Percentiles rank a stretch among this genome's conserved stretches.
Evolutionary conservation across 192 early-diverging fungal genomes (phyloP).

Genomic region (Coemansia sp.): DNA sequence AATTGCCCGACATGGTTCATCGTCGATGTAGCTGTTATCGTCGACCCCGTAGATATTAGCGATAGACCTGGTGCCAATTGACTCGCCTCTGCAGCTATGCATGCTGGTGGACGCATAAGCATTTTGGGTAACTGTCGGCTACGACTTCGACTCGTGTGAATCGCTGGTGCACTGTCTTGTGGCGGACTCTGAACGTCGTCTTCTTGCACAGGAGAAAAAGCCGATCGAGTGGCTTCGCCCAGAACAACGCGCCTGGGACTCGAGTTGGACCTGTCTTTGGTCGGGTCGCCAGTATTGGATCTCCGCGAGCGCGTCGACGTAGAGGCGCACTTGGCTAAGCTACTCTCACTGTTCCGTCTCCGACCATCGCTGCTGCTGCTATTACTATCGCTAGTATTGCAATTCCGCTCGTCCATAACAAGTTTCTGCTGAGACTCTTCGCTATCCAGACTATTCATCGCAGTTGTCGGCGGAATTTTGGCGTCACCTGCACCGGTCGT

Average conservation of each 20-base stretch:
- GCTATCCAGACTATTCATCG: not conserved
- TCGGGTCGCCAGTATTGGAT: not conserved
- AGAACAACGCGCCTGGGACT: not conserved
- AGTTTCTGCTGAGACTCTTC: not conserved
- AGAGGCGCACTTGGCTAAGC: not conserved
- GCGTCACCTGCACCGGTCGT: slow-evolving; percentile 13
- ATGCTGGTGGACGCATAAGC: not conserved
- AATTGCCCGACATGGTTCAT: not conserved
- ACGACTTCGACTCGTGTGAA: not conserved
- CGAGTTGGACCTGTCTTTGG: not conserved
- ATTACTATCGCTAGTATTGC: slow-evolving; percentile 7
- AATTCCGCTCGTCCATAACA: slow-evolving; percentile 3
- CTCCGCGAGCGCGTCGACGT: not conserved
- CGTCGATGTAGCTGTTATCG: not conserved
- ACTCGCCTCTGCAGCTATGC: not conserved
- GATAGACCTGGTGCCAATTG: not conserved
- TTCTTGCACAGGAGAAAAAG: not conserved
- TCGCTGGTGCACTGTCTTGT: not conserved
- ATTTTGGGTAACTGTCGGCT: not conserved
- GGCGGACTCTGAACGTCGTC: not conserved
- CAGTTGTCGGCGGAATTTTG: not conserved
- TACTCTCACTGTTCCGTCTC: slow-evolving; percentile 6
- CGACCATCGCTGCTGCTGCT: slow-evolving; percentile 15
- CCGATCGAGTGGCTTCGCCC: not conserved
- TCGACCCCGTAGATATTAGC: slow-evolving; percentile 8